Evolutionary conservation across 2,329 filamentous ascomycete species (phyloP), one percentile per base, ranked within the genome.

Genomic region (Apiospora koreana): DNA sequence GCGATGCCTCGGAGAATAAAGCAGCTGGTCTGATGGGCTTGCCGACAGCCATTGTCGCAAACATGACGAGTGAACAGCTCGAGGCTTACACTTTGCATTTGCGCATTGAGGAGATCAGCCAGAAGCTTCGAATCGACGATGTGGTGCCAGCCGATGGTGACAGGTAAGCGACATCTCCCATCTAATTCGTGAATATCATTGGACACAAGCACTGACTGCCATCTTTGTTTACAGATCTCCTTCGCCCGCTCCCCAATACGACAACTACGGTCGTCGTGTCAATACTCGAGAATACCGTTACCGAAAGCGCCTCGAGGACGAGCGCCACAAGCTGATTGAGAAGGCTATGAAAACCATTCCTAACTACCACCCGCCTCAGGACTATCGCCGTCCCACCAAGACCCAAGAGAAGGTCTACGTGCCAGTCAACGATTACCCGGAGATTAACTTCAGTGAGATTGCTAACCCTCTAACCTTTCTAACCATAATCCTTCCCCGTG

Each of bases 361-460:
- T 86, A 98, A 98, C 90, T 99, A 99, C 83, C 94, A 98, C 81
- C 96, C 96, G 79, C 96, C 96, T 71, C 94, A 95, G 88, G 96
- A 99, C 83, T 99, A 99, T 84, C 94, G 96, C 83, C 94, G 96
- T 79, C 96, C 96, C 73, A 98, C 95, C 82, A 99, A 99, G 93
- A 99, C 96, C 81, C 96, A 99, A 86, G 96, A 99, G 89, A 99
- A 99, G 89, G 97, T 99, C 93, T 99, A 99, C 83, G 96, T 99
- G 83, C 96, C 96, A 82, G 96, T 99, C 87, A 99, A 99, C 90
- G 96, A 99, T 85, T 99, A 99, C 84, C 96, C 96, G 88, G 96
- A 99, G 85, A 98, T 99, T 92, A 99, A 99, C 92, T 99, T 99
- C 94, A 99, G 96, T 99, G 98, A 95, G 95, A 95, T 96, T 95